phyloP scores from a whole-genome alignment of 2,329 filamentous ascomycete genomes.

The Neurospora sp. region DNA sequence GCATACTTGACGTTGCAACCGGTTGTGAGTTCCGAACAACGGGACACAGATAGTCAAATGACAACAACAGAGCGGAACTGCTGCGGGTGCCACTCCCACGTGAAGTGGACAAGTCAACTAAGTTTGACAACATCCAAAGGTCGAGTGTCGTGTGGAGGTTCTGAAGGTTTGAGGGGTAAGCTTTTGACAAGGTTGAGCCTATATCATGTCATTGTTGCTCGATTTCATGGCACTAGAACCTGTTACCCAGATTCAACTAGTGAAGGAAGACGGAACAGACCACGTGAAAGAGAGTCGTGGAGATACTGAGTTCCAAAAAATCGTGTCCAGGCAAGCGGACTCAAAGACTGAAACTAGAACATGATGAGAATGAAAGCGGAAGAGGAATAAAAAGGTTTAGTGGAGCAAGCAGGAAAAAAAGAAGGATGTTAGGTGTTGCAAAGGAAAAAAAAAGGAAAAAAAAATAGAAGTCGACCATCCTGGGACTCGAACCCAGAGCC shows the following conservation, averaged over 20 bases:
- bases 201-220: not conserved
- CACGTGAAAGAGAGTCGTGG: not conserved
- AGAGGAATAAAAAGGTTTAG: not conserved
- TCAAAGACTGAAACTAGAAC: not conserved
- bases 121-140: not conserved
- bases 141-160: no score
- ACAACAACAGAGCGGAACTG: not conserved
- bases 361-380: not conserved
- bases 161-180: not conserved
- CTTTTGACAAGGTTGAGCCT: not conserved
- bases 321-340: not conserved
- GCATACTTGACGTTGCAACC: not conserved
- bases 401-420: not conserved
- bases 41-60: not conserved
- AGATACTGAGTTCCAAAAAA: not conserved
- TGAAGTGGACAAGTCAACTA: not conserved
- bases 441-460: not conserved
- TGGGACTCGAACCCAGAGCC: conserved; percentile 12
- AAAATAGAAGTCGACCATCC: conserved; percentile 1
- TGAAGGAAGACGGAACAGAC: not conserved
- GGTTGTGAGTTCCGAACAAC: not conserved
- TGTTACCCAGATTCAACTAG: not conserved
- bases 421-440: not conserved
- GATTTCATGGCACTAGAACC: not conserved
- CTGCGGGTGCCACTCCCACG: not conserved